A percentile compares a stretch with the other conserved stretches of the same genome.
Evolutionary conservation across 75 land plant species (phyloP).

Genomic region (Sequoiadendron giganteum): DNA sequence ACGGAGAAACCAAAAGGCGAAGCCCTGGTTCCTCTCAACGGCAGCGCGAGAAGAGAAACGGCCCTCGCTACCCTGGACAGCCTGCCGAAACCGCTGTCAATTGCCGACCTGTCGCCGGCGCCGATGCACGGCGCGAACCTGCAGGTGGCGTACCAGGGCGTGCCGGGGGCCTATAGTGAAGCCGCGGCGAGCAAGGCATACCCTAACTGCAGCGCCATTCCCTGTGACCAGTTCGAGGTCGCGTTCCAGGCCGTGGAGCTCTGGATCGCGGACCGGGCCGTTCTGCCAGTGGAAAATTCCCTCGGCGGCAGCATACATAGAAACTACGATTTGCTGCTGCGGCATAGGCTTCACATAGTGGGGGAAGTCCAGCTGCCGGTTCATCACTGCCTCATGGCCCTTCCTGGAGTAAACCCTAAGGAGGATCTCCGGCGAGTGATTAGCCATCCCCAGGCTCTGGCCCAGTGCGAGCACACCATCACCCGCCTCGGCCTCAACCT

Average conservation of each 20-base stretch:
- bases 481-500: constrained; percentile 25
- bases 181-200: constrained; percentile 51
- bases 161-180: constrained; percentile 55
- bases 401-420: constrained; percentile 37
- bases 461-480: constrained; percentile 45
- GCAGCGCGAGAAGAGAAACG: constrained; percentile 3
- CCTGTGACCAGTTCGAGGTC: constrained; percentile 52
- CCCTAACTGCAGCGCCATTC: constrained; percentile 43
- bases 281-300: constrained; percentile 52
- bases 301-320: constrained; percentile 49
- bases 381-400: constrained; percentile 40
- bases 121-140: constrained; percentile 45
- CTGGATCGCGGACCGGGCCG: constrained; percentile 50
- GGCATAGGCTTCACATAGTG: constrained; percentile 36
- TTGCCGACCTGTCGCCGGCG: constrained; percentile 33
- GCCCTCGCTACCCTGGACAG: background rate
- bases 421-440: constrained; percentile 28
- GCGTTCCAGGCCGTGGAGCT: constrained; percentile 43
- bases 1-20: background rate
- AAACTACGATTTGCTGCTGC: constrained; percentile 46
- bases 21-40: constrained; percentile 11
- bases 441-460: constrained; percentile 47
- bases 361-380: constrained; percentile 43
- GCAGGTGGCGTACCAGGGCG: constrained; percentile 56
- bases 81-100: constrained; percentile 24